Percentiles rank a stretch among this genome's conserved stretches.
Conservation (phyloP, 345 rosid genomes). For the Eucalyptus curtisii region DNA sequence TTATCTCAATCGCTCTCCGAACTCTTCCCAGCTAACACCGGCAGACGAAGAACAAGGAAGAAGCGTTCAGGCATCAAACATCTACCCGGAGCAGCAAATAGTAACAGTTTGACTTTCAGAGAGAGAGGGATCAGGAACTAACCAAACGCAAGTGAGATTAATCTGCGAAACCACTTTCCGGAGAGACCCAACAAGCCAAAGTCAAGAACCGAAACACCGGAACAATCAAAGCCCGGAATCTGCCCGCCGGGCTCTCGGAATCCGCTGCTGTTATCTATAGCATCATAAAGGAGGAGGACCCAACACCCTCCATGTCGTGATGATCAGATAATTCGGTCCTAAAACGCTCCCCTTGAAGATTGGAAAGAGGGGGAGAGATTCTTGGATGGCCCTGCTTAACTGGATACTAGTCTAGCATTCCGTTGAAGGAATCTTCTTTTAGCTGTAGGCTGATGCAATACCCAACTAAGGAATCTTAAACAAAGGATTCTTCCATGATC, state of each 20-base stretch:
- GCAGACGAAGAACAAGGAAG: neutral
- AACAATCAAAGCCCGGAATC: neutral
- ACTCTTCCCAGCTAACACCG: neutral
- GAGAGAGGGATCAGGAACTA: neutral
- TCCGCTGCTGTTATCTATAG: neutral
- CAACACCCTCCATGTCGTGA: neutral
- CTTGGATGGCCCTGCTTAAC: neutral
- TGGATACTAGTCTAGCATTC: neutral
- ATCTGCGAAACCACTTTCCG: neutral
- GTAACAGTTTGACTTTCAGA: neutral
- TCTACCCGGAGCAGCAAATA: neutral
- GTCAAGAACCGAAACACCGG: neutral
- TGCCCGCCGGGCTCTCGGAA: neutral
- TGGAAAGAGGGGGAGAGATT: neutral
- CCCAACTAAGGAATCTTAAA: neutral
- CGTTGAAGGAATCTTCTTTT: neutral
- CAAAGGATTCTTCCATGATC: neutral
- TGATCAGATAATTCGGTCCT: neutral
- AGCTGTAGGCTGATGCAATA: neutral
- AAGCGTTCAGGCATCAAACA: neutral
- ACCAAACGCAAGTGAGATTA: neutral
- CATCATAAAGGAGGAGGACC: neutral
- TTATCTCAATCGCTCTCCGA: neutral
- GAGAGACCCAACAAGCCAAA: neutral
- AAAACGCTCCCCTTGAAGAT: neutral